These are phyloP conservation scores for Cladobotryum protrusum DNA, from an alignment of 2,329 filamentous ascomycete species.

Conservation along the genomic window DNA sequence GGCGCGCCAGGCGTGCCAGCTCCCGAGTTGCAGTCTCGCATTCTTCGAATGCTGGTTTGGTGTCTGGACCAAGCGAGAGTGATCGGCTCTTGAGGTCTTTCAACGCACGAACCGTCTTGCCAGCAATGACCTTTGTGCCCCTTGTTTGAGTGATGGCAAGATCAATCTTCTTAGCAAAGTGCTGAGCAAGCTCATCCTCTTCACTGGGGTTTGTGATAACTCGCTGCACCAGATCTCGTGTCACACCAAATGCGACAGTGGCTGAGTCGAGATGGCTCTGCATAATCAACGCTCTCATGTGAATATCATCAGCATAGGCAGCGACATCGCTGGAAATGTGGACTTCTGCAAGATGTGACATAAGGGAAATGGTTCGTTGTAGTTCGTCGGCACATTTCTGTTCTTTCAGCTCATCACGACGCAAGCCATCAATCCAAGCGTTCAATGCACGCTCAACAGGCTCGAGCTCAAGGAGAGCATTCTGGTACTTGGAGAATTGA, in stretches of 20 bases:
- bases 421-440: conserved; percentile 76
- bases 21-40: conserved; percentile 59
- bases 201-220: conserved; percentile 44
- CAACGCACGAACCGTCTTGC: conserved; percentile 70
- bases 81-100: conserved; percentile 72
- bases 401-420: conserved; percentile 80
- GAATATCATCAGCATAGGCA: conserved; percentile 69
- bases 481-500: conserved; percentile 72
- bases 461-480: conserved; percentile 79
- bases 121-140: conserved; percentile 75
- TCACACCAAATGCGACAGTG: conserved; percentile 58
- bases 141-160: conserved; percentile 67
- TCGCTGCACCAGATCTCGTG: conserved; percentile 60
- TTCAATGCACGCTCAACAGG: conserved; percentile 87
- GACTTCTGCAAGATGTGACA: conserved; percentile 79
- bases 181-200: conserved; percentile 60
- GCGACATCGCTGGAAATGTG: conserved; percentile 65
- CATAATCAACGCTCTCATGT: conserved; percentile 69
- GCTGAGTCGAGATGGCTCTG: conserved; percentile 78
- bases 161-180: conserved; percentile 67
- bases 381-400: conserved; percentile 75
- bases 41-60: conserved; percentile 61
- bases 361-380: conserved; percentile 75
- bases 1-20: conserved; percentile 59
- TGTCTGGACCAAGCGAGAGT: conserved; percentile 64